Evolutionary conservation across 768 basidiomycete species (phyloP), one percentile per base, ranked within the genome.

Genomic region (Auricularia auricula-judae): DNA sequence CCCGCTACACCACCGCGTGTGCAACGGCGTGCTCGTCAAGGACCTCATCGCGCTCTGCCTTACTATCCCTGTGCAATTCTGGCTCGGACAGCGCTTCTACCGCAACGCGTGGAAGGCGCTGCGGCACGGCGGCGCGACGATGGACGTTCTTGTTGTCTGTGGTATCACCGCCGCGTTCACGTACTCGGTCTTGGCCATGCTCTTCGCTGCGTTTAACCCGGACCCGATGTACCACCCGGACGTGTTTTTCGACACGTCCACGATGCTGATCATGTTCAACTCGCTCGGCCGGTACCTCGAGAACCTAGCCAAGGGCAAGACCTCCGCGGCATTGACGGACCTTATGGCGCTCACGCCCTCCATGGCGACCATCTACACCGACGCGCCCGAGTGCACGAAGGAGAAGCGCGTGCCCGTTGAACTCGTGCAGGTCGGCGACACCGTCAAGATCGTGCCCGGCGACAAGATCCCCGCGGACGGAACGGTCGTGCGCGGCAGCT

Each of bases 391-490:
- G 4, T 91, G 91, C 70, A 88, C 84, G 0, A 83, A 87, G 71
- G 93, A 97, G 73, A 93, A 94, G 76, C 88, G 84, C 73, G 89
- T 99, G 36, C 82, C 96, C 3, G 97, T 93, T 0, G 97, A 98
- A 72, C 84, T 98, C 61, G 86, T 98, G 0, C 92, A 98, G 75
- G 89, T 95, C 51, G 92, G 93, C 1, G 97, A 99, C 71, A 86
- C 81, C 2, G 86, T 97, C 72, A 95, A 98, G 70, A 81, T 99
- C 65, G 91, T 98, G 1, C 96, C 97, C 0, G 97, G 97, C 3
- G 96, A 98, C 72, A 97, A 94, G 76, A 81, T 98, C 3, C 93
- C 97, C 1, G 95, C 97, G 2, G 97, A 99, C 70, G 97, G 97
- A 3, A 89, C 86, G 2, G 92, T 99, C 62, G 72, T 94, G 43